Evolutionary conservation across 2,329 filamentous ascomycete species (phyloP).

Genomic region (Penicillium carneum): DNA sequence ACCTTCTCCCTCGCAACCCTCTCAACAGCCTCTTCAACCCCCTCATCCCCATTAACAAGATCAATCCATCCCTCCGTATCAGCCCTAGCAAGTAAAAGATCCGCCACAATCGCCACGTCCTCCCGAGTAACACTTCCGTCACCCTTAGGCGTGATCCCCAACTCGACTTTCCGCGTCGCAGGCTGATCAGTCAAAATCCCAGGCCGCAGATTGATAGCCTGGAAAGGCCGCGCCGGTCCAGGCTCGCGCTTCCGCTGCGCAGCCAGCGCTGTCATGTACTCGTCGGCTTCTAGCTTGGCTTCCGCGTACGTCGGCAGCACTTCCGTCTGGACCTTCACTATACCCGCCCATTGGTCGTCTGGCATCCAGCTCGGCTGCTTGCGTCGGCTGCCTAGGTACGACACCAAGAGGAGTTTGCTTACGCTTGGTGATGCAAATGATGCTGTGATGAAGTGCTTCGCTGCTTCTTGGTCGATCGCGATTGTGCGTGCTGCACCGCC

Average conservation of each 20-base stretch:
- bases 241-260: conserved; percentile 42
- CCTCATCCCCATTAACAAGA: conserved; percentile 60
- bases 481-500: conserved; percentile 59
- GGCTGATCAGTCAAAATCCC: conserved; percentile 58
- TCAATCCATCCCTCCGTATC: conserved; percentile 62
- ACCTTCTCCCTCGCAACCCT: conserved; percentile 54
- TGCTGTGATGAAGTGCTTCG: conserved; percentile 61
- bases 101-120: conserved; percentile 61
- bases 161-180: conserved; percentile 56
- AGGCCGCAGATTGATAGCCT: conserved; percentile 61
- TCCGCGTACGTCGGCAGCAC: conserved; percentile 60
- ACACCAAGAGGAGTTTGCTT: conserved; percentile 64
- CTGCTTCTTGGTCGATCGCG: conserved; percentile 63
- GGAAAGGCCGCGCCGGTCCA: conserved; percentile 43
- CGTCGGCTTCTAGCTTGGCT: conserved; percentile 64
- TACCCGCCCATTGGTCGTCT: conserved; percentile 55
- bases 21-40: conserved; percentile 56
- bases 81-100: conserved; percentile 57
- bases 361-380: conserved; percentile 60
- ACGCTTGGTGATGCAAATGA: conserved; percentile 55
- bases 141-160: conserved; percentile 57
- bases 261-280: conserved; percentile 59
- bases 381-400: conserved; percentile 60
- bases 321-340: conserved; percentile 58
- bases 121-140: conserved; percentile 57